Evolutionary conservation across 2,329 filamentous ascomycete species (phyloP).

Genomic region (Exophiala dermatitidis): DNA sequence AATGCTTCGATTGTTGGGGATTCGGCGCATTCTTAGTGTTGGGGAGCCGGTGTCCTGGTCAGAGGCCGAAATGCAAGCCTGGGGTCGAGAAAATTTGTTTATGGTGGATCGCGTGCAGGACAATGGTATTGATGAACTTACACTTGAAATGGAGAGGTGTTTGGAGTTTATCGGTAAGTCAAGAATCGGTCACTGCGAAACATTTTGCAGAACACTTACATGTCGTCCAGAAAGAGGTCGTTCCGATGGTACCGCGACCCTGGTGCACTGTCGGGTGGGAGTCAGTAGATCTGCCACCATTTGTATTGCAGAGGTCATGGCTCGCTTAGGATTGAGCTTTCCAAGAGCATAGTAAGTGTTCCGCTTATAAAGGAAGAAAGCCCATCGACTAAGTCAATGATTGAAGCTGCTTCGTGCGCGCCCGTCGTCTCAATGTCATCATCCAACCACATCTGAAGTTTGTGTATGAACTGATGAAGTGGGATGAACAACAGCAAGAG

Average conservation of each 20-base stretch:
- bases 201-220: conserved; percentile 9
- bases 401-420: conserved; percentile 75
- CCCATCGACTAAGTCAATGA: background rate
- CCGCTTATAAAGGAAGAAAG: background rate
- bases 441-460: conserved; percentile 96
- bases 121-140: conserved; percentile 90
- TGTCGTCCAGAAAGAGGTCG: conserved; percentile 63
- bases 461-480: conserved; percentile 89
- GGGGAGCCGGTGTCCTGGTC: conserved; percentile 82
- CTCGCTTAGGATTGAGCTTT: conserved; percentile 68
- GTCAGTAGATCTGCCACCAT: conserved; percentile 95
- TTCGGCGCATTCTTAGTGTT: conserved; percentile 81
- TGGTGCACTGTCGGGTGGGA: conserved; percentile 93
- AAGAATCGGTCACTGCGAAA: background rate
- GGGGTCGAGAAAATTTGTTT: conserved; percentile 72
- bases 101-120: conserved; percentile 83
- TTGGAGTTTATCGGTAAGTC: conserved; percentile 83
- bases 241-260: conserved; percentile 67
- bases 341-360: conserved; percentile 70
- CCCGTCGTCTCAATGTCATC: conserved; percentile 88
- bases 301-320: conserved; percentile 98
- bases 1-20: conserved; percentile 69
- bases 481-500: conserved; percentile 67
- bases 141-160: conserved; percentile 75
- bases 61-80: conserved; percentile 60